phyloP scores from a whole-genome alignment of 2,329 filamentous ascomycete genomes.

The Aplosporella prunicola region DNA sequence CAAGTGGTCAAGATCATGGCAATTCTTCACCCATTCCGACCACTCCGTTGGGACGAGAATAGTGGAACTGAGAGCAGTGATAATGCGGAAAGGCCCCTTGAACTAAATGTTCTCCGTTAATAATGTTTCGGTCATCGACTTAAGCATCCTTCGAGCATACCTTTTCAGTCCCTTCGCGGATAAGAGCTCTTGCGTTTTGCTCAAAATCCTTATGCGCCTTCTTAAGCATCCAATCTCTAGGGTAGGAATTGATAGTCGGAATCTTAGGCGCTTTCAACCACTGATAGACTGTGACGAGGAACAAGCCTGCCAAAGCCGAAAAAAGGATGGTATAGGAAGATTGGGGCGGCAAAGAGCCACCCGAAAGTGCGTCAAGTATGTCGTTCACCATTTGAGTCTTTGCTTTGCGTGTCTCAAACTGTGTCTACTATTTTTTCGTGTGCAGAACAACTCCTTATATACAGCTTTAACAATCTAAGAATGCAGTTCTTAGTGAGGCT shows the following conservation, averaged over 20 bases:
- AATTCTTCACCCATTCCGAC: conserved; percentile 5
- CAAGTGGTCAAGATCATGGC: neutral
- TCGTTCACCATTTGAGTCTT: neutral
- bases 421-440: neutral
- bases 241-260: conserved; percentile 1
- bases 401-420: neutral
- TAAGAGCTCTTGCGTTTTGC: neutral
- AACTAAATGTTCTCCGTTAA: neutral
- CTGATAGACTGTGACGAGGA: neutral
- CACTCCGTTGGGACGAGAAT: conserved; percentile 1
- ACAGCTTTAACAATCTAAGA: neutral
- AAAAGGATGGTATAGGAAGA: neutral
- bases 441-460: neutral
- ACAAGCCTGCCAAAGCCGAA: neutral
- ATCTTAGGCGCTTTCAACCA: neutral
- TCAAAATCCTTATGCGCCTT: neutral
- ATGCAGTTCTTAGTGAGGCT: neutral
- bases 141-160: neutral
- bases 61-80: conserved; percentile 1
- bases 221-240: conserved; percentile 4
- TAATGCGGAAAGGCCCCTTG: conserved; percentile 5
- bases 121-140: neutral
- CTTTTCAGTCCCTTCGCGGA: conserved; percentile 1
- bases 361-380: neutral
- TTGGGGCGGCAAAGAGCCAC: neutral